Percentiles rank a stretch among this genome's conserved stretches.
These are phyloP conservation scores for Parietichytrium sp. DNA, from an alignment of 108 stramenopile species.

Conservation along the genomic window DNA sequence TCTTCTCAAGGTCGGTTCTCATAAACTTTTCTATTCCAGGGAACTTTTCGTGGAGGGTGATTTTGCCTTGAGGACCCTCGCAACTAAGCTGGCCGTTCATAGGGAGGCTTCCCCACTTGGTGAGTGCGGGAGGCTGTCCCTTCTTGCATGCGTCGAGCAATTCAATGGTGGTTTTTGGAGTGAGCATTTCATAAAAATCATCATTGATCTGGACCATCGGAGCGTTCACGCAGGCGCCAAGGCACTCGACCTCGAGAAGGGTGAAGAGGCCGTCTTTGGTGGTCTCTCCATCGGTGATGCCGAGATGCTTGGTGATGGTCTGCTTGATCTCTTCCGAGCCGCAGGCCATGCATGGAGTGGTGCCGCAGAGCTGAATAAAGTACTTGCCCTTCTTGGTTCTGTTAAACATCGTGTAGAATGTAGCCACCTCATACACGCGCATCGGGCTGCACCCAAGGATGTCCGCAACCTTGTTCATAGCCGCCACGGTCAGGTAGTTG, in stretches of 20 bases:
- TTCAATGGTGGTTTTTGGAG: slow-evolving; percentile 84
- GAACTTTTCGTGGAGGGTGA: slow-evolving; percentile 67
- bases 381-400: slow-evolving; percentile 98
- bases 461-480: slow-evolving; percentile 98
- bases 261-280: slow-evolving; percentile 95
- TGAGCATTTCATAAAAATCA: slow-evolving; percentile 98
- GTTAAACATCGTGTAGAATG: slow-evolving; percentile 99
- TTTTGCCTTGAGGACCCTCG: slow-evolving; percentile 98
- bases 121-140: slow-evolving; percentile 82
- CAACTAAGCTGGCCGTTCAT: slow-evolving; percentile 99
- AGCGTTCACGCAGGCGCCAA: slow-evolving; percentile 99
- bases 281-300: slow-evolving; percentile 92
- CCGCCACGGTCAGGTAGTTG: slow-evolving; percentile 95
- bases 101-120: slow-evolving; percentile 96
- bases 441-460: slow-evolving; percentile 77
- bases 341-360: slow-evolving; percentile 99
- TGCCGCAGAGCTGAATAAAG: slow-evolving; percentile 99
- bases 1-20: slow-evolving; percentile 65
- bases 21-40: slow-evolving; percentile 63
- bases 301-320: slow-evolving; percentile 92
- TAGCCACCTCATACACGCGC: slow-evolving; percentile 96
- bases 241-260: slow-evolving; percentile 96
- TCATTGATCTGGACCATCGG: slow-evolving; percentile 99
- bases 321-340: slow-evolving; percentile 95
- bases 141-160: slow-evolving; percentile 90